Conservation (phyloP, 2,329 filamentous ascomycete genomes). For the Pestalotiopsis sp. region DNA sequence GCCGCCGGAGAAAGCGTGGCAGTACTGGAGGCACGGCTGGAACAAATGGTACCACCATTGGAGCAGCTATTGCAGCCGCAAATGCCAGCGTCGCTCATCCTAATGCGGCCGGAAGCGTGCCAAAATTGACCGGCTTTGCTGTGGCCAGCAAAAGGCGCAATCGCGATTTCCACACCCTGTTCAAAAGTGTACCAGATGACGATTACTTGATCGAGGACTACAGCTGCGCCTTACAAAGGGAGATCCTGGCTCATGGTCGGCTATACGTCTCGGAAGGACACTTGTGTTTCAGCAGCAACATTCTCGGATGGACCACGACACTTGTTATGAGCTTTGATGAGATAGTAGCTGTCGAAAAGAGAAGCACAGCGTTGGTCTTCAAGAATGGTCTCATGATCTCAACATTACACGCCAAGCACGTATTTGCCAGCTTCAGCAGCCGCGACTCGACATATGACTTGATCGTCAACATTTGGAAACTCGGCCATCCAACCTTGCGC, state of each 20-base stretch:
- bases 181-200: slow-evolving; percentile 96
- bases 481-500: slow-evolving; percentile 88
- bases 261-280: slow-evolving; percentile 97
- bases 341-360: slow-evolving; percentile 94
- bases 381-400: slow-evolving; percentile 98
- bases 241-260: slow-evolving; percentile 91
- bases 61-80: slow-evolving; percentile 72
- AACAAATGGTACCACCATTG: slow-evolving; percentile 66
- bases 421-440: slow-evolving; percentile 93
- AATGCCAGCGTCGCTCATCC: slow-evolving; percentile 71
- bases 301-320: slow-evolving; percentile 96
- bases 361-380: slow-evolving; percentile 92
- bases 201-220: slow-evolving; percentile 99
- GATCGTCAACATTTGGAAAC: slow-evolving; percentile 97
- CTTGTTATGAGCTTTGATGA: slow-evolving; percentile 98
- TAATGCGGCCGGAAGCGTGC: slow-evolving; percentile 57
- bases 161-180: slow-evolving; percentile 89
- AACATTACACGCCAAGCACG: slow-evolving; percentile 90
- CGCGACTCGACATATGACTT: slow-evolving; percentile 96
- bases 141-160: slow-evolving; percentile 96
- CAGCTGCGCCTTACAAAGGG: slow-evolving; percentile 91
- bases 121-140: slow-evolving; percentile 90
- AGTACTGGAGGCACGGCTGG: slow-evolving; percentile 73
- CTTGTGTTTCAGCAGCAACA: slow-evolving; percentile 98
- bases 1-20: slow-evolving; percentile 72